Percentiles rank a stretch among this genome's conserved stretches.
phyloP scores from a whole-genome alignment of 148 eudicot genomes.

The Dianthus caryophyllus region DNA sequence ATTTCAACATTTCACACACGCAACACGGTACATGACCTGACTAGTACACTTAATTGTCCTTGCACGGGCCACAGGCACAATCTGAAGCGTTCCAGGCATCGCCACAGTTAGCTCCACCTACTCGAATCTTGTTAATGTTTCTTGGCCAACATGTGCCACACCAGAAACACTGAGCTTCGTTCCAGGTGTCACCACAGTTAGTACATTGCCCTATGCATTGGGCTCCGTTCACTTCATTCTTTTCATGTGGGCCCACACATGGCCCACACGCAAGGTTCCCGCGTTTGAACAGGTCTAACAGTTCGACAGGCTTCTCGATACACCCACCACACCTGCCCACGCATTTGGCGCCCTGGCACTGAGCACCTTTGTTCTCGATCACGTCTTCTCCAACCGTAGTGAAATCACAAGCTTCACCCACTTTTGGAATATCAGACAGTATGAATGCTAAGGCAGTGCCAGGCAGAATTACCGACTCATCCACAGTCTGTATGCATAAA shows the following conservation, averaged over 20 bases:
- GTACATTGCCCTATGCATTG: conserved; percentile 5
- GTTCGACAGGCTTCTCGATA: too few relatives aligned
- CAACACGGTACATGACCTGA: neutral
- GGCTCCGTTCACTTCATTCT: neutral
- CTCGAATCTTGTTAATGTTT: too few relatives aligned
- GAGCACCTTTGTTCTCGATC: neutral
- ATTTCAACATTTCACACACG: neutral
- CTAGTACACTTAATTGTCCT: too few relatives aligned
- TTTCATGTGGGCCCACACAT: neutral
- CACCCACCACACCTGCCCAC: neutral
- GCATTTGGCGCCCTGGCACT: neutral
- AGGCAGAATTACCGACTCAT: neutral
- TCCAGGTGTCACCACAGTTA: neutral
- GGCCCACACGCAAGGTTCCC: neutral
- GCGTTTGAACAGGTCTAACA: conserved; percentile 1
- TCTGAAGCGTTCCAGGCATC: too few relatives aligned
- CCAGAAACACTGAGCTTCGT: neutral
- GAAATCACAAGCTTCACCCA: conserved; percentile 41
- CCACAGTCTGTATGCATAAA: neutral
- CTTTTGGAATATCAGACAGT: conserved; percentile 27
- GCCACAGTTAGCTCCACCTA: too few relatives aligned
- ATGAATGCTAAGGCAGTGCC: conserved; percentile 12
- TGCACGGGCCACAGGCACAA: too few relatives aligned
- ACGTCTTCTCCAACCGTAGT: neutral
- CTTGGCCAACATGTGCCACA: too few relatives aligned